Conservation (phyloP, 371 early-diverging fungal species). For the Smittium mucronatum region DNA sequence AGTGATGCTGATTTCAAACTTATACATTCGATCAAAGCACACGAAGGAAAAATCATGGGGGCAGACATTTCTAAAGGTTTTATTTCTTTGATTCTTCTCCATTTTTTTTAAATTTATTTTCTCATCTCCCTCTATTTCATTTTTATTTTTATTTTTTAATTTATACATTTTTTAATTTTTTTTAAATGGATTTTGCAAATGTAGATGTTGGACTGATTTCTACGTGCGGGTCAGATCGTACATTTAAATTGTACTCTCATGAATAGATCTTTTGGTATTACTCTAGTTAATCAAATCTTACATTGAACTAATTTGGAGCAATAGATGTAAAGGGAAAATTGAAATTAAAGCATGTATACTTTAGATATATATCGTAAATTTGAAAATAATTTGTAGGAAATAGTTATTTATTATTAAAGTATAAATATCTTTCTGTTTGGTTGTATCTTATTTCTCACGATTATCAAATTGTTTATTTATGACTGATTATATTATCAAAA, state of each 20-base stretch:
- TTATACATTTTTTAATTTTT: conserved; percentile 8
- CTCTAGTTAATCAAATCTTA: too few species aligned
- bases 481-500: too few species aligned
- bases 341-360: too few species aligned
- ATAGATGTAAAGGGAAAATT: too few species aligned
- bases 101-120: background rate
- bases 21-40: conserved; percentile 70
- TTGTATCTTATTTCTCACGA: too few species aligned
- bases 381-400: too few species aligned
- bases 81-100: background rate
- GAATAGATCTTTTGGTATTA: too few species aligned
- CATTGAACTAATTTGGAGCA: too few species aligned
- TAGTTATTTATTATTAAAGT: too few species aligned
- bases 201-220: conserved; percentile 57
- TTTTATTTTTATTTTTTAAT: background rate
- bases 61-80: conserved; percentile 66
- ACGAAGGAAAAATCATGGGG: conserved; percentile 82
- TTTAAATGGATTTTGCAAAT: conserved; percentile 7
- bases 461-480: too few species aligned
- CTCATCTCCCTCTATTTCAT: background rate
- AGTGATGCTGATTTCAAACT: conserved; percentile 84
- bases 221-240: conserved; percentile 80
- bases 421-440: too few species aligned
- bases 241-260: conserved; percentile 66
- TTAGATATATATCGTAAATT: too few species aligned